Evolutionary conservation across 2,329 filamentous ascomycete genomes (phyloP).

Genomic region (Chrysosporium queenslandicum): DNA sequence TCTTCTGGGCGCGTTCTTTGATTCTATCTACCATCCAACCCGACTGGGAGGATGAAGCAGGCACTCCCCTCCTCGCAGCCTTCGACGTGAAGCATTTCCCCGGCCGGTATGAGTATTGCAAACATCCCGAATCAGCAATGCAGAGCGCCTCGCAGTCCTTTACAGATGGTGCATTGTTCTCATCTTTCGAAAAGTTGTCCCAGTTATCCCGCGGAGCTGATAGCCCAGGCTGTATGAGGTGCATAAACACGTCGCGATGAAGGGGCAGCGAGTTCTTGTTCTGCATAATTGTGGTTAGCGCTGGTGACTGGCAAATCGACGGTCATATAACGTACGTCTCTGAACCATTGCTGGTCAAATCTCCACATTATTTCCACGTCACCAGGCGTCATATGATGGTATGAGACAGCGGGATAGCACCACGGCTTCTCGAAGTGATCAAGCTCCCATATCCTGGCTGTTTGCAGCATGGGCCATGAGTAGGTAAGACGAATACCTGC

Average conservation of each 20-base stretch:
- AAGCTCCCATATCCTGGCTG: constrained; percentile 36
- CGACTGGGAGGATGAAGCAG: constrained; percentile 4
- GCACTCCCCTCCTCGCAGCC: background rate
- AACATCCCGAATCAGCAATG: constrained; percentile 4
- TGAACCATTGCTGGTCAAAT: constrained; percentile 38
- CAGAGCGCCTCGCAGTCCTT: constrained; percentile 9
- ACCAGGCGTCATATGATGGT: constrained; percentile 40
- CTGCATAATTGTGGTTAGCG: constrained; percentile 3
- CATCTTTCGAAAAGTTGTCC: constrained; percentile 14
- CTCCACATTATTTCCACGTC: constrained; percentile 38
- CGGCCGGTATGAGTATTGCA: constrained; percentile 13
- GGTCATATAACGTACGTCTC: background rate
- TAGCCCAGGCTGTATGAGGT: constrained; percentile 9
- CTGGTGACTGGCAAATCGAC: background rate
- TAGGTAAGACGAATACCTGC: constrained; percentile 38
- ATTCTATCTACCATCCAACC: constrained; percentile 15
- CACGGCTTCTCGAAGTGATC: constrained; percentile 39
- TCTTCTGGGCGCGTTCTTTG: background rate
- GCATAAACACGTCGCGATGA: constrained; percentile 13
- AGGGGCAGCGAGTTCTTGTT: constrained; percentile 3
- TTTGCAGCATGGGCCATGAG: constrained; percentile 41
- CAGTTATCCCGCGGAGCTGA: constrained; percentile 4
- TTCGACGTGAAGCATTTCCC: constrained; percentile 13
- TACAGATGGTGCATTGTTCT: background rate
- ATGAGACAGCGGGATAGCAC: constrained; percentile 43